These are phyloP conservation scores for Pyrenula massariospora DNA, from an alignment of 495 filamentous ascomycete species.

Conservation along the genomic window DNA sequence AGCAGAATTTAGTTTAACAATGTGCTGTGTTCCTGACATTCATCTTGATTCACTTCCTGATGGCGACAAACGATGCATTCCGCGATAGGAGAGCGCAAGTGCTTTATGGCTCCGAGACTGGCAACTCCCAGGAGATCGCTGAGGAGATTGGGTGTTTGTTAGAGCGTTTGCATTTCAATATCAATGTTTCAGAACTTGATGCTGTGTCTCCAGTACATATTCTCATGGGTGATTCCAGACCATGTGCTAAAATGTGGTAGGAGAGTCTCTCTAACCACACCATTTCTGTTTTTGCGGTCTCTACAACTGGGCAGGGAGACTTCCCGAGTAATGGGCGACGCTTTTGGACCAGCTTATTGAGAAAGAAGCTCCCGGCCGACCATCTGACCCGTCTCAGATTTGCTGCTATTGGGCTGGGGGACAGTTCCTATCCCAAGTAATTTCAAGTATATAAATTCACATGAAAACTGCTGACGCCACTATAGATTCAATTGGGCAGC, in stretches of 20 bases:
- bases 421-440: slow-evolving; percentile 87
- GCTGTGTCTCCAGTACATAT: slow-evolving; percentile 57
- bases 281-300: slow-evolving; percentile 66
- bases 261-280: slow-evolving; percentile 36
- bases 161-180: slow-evolving; percentile 66
- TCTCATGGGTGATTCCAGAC: background rate
- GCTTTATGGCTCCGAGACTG: slow-evolving; percentile 73
- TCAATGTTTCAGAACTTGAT: slow-evolving; percentile 66
- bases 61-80: background rate
- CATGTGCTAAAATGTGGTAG: slow-evolving; percentile 13
- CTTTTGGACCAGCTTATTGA: slow-evolving; percentile 79
- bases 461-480: slow-evolving; percentile 5
- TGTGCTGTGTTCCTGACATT: no score
- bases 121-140: slow-evolving; percentile 62
- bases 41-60: background rate
- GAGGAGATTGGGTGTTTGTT: slow-evolving; percentile 63
- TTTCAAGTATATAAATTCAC: background rate
- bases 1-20: no score
- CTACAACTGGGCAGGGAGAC: slow-evolving; percentile 92
- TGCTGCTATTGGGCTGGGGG: slow-evolving; percentile 81
- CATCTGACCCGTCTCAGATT: slow-evolving; percentile 59
- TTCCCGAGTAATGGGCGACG: slow-evolving; percentile 64
- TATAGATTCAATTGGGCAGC: slow-evolving; percentile 84
- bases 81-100: slow-evolving; percentile 51
- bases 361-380: slow-evolving; percentile 60